These are phyloP conservation scores for Cystobasidium slooffiae DNA, from an alignment of 1,284 basidiomycete species.

Conservation along the genomic window DNA sequence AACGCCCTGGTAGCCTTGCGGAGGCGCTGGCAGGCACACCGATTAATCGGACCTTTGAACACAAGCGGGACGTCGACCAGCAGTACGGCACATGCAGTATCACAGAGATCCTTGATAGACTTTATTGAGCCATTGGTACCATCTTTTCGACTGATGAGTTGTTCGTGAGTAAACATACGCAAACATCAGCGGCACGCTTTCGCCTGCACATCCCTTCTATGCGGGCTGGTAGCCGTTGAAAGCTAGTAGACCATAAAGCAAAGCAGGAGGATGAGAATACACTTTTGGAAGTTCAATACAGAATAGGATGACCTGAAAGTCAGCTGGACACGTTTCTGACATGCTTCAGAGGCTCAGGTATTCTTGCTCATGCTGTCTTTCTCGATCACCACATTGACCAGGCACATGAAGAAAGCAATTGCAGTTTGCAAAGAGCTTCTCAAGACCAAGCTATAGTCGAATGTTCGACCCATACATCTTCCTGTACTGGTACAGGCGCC, in stretches of 20 bases:
- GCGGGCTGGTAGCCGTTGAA: too few relatives aligned
- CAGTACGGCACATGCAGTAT: too few relatives aligned
- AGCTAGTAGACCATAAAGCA: too few relatives aligned
- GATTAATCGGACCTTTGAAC: not conserved
- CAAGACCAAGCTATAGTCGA: not conserved
- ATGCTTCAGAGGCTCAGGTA: not conserved
- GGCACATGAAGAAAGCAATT: not conserved
- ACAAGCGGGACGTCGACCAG: too few relatives aligned
- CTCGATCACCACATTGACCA: not conserved
- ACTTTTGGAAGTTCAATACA: too few relatives aligned
- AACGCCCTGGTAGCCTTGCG: not conserved
- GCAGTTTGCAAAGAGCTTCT: too few relatives aligned
- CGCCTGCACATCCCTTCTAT: too few relatives aligned
- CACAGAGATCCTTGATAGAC: too few relatives aligned
- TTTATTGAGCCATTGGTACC: not conserved
- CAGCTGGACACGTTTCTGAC: too few relatives aligned
- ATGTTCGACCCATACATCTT: conserved; percentile 37
- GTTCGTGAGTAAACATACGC: conserved; percentile 18
- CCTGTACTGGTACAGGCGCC: conserved; percentile 40
- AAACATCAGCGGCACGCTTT: not conserved
- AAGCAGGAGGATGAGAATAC: too few relatives aligned
- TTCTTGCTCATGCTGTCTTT: not conserved
- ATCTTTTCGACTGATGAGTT: not conserved
- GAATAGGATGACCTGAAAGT: too few relatives aligned
- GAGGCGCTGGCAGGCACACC: not conserved